Evolutionary conservation across 768 basidiomycete species (phyloP).

Genomic region (Russula virescens): DNA sequence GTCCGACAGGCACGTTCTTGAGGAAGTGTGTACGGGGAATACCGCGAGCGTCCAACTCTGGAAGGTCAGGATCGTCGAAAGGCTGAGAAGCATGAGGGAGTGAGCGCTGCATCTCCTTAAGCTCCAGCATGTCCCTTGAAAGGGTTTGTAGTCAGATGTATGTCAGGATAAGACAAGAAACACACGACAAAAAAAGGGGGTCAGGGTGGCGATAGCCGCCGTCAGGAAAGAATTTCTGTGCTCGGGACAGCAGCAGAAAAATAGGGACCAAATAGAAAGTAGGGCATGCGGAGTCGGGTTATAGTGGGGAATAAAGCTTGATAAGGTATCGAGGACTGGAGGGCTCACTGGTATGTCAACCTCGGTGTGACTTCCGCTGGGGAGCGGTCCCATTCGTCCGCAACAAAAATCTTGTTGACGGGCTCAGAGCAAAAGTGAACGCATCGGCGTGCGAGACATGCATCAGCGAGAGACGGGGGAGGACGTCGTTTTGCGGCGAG

Average conservation of each 20-base stretch:
- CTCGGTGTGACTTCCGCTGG: conserved; percentile 58
- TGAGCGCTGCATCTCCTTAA: conserved; percentile 25
- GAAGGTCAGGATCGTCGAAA: conserved; percentile 17
- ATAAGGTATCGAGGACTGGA: neutral
- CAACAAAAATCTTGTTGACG: conserved; percentile 54
- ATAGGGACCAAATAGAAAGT: neutral
- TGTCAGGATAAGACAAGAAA: neutral
- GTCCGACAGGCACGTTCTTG: conserved; percentile 20
- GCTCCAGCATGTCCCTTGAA: conserved; percentile 24
- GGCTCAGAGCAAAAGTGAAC: conserved; percentile 56
- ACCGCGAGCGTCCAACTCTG: conserved; percentile 10
- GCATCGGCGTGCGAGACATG: conserved; percentile 38
- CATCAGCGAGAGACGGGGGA: conserved; percentile 5
- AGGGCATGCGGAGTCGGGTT: no score
- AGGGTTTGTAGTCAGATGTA: conserved; percentile 6
- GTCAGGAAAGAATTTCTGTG: neutral
- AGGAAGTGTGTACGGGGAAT: conserved; percentile 22
- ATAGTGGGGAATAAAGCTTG: neutral
- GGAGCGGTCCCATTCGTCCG: conserved; percentile 78
- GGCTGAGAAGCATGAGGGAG: conserved; percentile 23
- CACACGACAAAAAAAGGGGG: neutral
- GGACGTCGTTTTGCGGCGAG: neutral
- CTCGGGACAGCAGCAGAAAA: neutral
- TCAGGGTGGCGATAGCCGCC: neutral
- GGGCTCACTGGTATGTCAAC: conserved; percentile 62